phyloP scores from a whole-genome alignment of 768 basidiomycete genomes.

The Calocybe cyanea region DNA sequence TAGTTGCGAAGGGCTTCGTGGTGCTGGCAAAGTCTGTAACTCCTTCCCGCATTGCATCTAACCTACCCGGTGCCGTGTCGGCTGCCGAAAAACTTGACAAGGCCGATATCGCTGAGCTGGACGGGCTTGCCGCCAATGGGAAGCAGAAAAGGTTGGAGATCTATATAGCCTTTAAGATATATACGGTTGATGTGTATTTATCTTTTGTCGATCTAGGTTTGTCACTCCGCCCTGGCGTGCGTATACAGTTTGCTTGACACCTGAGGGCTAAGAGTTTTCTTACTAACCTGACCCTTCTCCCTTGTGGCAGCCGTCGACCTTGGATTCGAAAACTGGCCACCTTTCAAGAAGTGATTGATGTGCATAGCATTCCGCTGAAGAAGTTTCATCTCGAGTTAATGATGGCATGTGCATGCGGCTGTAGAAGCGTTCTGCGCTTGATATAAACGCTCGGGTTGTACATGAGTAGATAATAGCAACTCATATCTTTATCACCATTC shows the following conservation, averaged over 20 bases:
- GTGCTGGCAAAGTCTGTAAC: constrained; percentile 79
- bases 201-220: constrained; percentile 31
- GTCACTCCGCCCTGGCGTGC: constrained; percentile 69
- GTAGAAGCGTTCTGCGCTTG: no score
- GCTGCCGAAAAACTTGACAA: constrained; percentile 43
- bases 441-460: no score
- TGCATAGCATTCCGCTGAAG: no score
- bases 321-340: constrained; percentile 67
- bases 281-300: constrained; percentile 4
- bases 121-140: constrained; percentile 53
- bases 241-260: constrained; percentile 22
- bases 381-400: no score
- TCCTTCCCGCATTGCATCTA: constrained; percentile 58
- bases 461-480: no score
- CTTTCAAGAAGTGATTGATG: constrained; percentile 14
- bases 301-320: constrained; percentile 50
- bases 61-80: constrained; percentile 47
- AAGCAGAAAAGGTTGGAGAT: constrained; percentile 57
- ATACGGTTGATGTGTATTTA: not conserved
- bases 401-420: no score
- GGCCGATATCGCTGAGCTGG: constrained; percentile 52
- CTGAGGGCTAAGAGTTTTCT: not conserved
- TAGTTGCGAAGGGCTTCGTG: constrained; percentile 62
- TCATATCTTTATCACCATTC: no score
- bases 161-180: constrained; percentile 1